A percentile compares a stretch with the other conserved stretches of the same genome.
phyloP scores from a whole-genome alignment of 139 green algal genomes.

The Chlamydomonas asymmetrica region DNA sequence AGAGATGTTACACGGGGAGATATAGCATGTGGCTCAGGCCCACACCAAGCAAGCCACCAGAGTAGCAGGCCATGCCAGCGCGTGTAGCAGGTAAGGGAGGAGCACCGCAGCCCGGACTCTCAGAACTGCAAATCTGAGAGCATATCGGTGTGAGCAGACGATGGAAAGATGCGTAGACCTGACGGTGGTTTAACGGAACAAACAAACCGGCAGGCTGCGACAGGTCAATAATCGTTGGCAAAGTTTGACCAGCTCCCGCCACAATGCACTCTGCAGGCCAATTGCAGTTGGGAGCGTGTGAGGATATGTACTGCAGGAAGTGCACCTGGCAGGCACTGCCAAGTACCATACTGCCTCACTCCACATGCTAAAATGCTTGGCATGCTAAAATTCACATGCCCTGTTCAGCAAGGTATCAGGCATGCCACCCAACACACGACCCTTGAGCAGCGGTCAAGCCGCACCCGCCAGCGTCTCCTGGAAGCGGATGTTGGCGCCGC shows the following conservation, averaged over 20 bases:
- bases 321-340: neutral
- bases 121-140: neutral
- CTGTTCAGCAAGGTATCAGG: neutral
- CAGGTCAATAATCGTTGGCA: too few relatives aligned
- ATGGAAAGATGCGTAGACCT: too few relatives aligned
- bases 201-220: too few relatives aligned
- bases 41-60: neutral
- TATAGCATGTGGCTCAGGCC: too few relatives aligned
- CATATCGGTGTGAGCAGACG: neutral
- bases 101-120: neutral
- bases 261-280: neutral
- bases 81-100: neutral
- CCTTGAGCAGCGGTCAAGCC: neutral
- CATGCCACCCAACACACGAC: neutral
- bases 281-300: neutral
- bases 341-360: neutral
- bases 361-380: neutral
- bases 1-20: too few relatives aligned
- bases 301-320: neutral
- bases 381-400: neutral
- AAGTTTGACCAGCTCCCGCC: too few relatives aligned
- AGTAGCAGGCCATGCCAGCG: too few relatives aligned
- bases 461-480: slow-evolving; percentile 49
- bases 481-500: slow-evolving; percentile 44
- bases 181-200: too few relatives aligned